phyloP scores from a whole-genome alignment of 495 filamentous ascomycete species.

The Xylaria bambusicola region DNA sequence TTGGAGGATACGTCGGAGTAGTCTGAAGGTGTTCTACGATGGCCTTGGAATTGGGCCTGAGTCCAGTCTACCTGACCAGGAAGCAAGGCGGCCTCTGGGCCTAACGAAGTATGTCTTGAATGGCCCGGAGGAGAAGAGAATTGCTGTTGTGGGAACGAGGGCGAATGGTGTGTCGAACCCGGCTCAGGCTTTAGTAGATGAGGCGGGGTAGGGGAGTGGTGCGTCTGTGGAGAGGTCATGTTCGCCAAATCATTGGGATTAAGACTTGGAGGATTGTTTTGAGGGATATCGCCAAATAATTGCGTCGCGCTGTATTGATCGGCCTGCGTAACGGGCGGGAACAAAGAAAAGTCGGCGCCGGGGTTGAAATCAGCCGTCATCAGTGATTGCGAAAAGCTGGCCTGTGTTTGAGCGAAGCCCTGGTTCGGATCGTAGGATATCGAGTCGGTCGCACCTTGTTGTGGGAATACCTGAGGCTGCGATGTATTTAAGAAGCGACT shows the following conservation, averaged over 20 bases:
- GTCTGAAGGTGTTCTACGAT: constrained; percentile 85
- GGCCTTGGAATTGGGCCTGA: constrained; percentile 72
- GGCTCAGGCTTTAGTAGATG: constrained; percentile 68
- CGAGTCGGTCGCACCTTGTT: constrained; percentile 36
- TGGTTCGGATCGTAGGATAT: constrained; percentile 43
- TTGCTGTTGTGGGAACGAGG: constrained; percentile 58
- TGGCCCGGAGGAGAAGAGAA: constrained; percentile 58
- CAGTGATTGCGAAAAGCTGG: constrained; percentile 40
- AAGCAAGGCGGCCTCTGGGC: constrained; percentile 73
- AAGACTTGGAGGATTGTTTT: constrained; percentile 53
- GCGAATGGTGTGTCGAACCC: constrained; percentile 59
- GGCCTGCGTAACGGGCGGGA: constrained; percentile 39
- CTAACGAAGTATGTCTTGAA: constrained; percentile 79
- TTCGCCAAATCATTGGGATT: constrained; percentile 60
- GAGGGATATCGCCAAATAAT: constrained; percentile 56
- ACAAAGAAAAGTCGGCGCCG: constrained; percentile 57
- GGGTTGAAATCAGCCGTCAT: constrained; percentile 44
- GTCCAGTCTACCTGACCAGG: constrained; percentile 71
- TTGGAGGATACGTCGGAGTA: constrained; percentile 84
- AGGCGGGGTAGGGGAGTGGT: constrained; percentile 64
- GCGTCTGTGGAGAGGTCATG: constrained; percentile 66
- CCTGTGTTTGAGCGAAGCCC: constrained; percentile 38
- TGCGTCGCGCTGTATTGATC: constrained; percentile 50
- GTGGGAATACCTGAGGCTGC: constrained; percentile 41
- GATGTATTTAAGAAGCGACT: constrained; percentile 41